phyloP scores from a whole-genome alignment of 257 asterid species.

The Henckelia pumila region DNA sequence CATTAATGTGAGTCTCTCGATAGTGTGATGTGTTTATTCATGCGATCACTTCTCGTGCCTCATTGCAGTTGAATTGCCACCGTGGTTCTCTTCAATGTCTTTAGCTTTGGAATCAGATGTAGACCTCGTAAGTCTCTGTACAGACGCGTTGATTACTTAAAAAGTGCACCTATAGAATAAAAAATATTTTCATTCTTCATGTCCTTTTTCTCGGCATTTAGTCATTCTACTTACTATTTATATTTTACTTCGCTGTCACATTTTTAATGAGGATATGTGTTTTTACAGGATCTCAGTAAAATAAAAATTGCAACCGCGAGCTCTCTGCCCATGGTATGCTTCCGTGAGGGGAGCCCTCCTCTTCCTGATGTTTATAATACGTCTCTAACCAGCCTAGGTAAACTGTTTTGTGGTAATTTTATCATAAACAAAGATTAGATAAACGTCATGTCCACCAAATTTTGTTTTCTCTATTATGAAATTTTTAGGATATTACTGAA shows the following conservation, averaged over 20 bases:
- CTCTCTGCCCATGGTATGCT: slow-evolving; percentile 74
- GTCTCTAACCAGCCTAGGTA: slow-evolving; percentile 73
- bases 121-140: slow-evolving; percentile 55
- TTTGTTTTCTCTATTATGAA: neutral
- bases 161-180: neutral
- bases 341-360: slow-evolving; percentile 96
- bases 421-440: neutral
- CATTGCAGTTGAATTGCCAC: slow-evolving; percentile 88
- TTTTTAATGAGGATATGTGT: neutral
- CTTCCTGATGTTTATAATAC: slow-evolving; percentile 79
- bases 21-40: neutral
- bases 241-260: neutral
- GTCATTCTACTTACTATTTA: neutral
- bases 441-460: neutral
- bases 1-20: neutral
- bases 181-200: neutral
- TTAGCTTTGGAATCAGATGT: slow-evolving; percentile 69
- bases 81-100: slow-evolving; percentile 78
- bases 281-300: slow-evolving; percentile 50
- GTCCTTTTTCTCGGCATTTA: neutral
- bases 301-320: slow-evolving; percentile 40
- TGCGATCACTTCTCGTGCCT: slow-evolving; percentile 20
- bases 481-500: slow-evolving; percentile 16
- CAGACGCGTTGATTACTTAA: slow-evolving; percentile 21
- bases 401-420: neutral